A percentile compares a stretch with the other conserved stretches of the same genome.
Conservation (phyloP, 83 land plant genomes). For the Diphasiastrum complanatum region DNA sequence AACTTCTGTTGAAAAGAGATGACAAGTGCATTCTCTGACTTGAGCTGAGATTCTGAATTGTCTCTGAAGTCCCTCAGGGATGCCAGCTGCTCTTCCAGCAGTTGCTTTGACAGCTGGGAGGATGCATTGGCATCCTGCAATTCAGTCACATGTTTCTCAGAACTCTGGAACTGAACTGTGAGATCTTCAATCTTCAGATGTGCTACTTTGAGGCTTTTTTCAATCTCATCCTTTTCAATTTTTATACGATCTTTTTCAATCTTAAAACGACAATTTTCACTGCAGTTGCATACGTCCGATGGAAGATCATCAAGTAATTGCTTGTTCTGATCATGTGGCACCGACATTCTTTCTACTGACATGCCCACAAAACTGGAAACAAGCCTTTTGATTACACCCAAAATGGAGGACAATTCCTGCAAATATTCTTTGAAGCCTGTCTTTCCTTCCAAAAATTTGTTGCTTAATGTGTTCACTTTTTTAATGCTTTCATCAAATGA, state of each 20-base stretch:
- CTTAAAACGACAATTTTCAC: background rate
- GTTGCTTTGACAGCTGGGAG: too few relatives aligned
- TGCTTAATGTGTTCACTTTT: background rate
- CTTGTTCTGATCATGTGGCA: background rate
- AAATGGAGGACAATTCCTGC: background rate
- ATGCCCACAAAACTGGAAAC: background rate
- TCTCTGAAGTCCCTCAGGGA: too few relatives aligned
- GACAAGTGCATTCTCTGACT: background rate
- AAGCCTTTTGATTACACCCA: background rate
- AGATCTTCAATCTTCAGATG: background rate
- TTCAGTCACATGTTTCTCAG: too few relatives aligned
- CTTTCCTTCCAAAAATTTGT: background rate
- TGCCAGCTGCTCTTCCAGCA: too few relatives aligned
- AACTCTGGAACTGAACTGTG: too few relatives aligned
- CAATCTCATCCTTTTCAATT: background rate
- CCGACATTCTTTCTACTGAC: background rate
- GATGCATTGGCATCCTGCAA: too few relatives aligned
- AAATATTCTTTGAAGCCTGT: background rate
- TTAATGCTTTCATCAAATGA: background rate
- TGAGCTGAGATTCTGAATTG: background rate
- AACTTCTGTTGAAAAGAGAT: background rate
- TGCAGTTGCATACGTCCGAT: background rate
- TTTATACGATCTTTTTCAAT: background rate
- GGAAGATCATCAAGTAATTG: background rate
- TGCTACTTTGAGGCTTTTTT: background rate